These are phyloP conservation scores for Aspergillus niger DNA, from an alignment of 2,329 filamentous ascomycete genomes.

Conservation along the genomic window DNA sequence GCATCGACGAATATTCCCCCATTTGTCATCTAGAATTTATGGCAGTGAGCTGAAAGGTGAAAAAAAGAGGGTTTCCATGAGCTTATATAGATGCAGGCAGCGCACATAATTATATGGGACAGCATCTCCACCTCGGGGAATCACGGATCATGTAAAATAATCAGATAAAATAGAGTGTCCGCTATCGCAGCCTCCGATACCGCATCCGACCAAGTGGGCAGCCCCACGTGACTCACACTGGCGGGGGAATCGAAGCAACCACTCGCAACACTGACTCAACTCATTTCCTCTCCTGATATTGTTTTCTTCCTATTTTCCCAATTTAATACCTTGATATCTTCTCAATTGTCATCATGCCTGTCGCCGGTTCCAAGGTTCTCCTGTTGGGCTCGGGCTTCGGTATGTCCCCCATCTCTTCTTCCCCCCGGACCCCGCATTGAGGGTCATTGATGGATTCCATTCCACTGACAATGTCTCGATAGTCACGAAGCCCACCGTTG, in stretches of 20 bases:
- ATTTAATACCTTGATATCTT: conserved; percentile 12
- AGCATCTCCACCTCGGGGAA: neutral
- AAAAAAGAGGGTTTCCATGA: neutral
- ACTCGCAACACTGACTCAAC: neutral
- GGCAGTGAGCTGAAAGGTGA: neutral
- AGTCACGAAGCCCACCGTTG: conserved; percentile 65
- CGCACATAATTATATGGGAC: neutral
- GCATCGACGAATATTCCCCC: conserved; percentile 11
- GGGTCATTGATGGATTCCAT: neutral
- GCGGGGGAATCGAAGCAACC: neutral
- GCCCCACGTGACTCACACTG: conserved; percentile 27
- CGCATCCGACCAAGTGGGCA: conserved; percentile 14
- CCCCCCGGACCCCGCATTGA: conserved; percentile 20
- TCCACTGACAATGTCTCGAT: neutral
- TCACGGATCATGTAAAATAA: neutral
- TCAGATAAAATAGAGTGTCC: neutral
- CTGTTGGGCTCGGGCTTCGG: conserved; percentile 43
- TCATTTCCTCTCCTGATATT: conserved; percentile 19
- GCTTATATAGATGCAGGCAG: neutral
- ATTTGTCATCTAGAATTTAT: conserved; percentile 1
- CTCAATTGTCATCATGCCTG: conserved; percentile 34
- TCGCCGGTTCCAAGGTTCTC: conserved; percentile 43
- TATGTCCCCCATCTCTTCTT: conserved; percentile 19
- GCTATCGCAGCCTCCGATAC: conserved; percentile 26
- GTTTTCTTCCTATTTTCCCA: conserved; percentile 17